Conservation (phyloP, 2,329 filamentous ascomycete species). For the Ceratocystiopsis sp. region DNA sequence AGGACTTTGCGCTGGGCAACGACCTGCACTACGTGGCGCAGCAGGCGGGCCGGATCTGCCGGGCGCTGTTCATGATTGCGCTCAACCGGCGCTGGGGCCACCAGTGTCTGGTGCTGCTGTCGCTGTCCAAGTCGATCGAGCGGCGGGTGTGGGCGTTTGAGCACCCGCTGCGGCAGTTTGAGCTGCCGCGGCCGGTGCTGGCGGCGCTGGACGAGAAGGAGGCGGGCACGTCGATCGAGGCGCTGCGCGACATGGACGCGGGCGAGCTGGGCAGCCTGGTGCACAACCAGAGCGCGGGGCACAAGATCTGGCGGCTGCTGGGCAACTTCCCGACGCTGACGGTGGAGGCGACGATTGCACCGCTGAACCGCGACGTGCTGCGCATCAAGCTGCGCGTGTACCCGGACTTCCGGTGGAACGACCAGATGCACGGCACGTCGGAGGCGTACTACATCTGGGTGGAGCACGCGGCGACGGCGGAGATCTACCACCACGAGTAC, state of each 20-base stretch:
- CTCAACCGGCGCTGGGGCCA: slow-evolving; percentile 91
- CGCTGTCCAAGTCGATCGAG: slow-evolving; percentile 91
- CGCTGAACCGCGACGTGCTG: slow-evolving; percentile 83
- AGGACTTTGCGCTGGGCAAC: slow-evolving; percentile 86
- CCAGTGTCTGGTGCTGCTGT: slow-evolving; percentile 80
- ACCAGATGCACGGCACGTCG: slow-evolving; percentile 79
- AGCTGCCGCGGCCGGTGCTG: slow-evolving; percentile 67
- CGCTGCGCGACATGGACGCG: slow-evolving; percentile 80
- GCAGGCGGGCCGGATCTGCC: slow-evolving; percentile 84
- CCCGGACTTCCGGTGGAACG: slow-evolving; percentile 89
- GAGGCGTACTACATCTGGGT: slow-evolving; percentile 99
- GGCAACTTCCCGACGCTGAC: slow-evolving; percentile 85
- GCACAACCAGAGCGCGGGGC: slow-evolving; percentile 78
- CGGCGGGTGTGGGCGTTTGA: slow-evolving; percentile 90
- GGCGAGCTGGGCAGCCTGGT: slow-evolving; percentile 82
- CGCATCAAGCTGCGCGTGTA: slow-evolving; percentile 76
- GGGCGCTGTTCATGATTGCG: slow-evolving; percentile 93
- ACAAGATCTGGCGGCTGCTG: slow-evolving; percentile 62
- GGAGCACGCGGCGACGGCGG: slow-evolving; percentile 90
- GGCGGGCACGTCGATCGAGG: slow-evolving; percentile 57
- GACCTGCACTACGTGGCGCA: slow-evolving; percentile 92
- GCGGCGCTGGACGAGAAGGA: slow-evolving; percentile 50
- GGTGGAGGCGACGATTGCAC: slow-evolving; percentile 87
- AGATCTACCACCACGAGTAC: slow-evolving; percentile 95
- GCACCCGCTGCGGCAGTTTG: slow-evolving; percentile 90